Evolutionary conservation across 768 basidiomycete species (phyloP), one percentile per base, ranked within the genome.

Genomic region (Suillus plorans): DNA sequence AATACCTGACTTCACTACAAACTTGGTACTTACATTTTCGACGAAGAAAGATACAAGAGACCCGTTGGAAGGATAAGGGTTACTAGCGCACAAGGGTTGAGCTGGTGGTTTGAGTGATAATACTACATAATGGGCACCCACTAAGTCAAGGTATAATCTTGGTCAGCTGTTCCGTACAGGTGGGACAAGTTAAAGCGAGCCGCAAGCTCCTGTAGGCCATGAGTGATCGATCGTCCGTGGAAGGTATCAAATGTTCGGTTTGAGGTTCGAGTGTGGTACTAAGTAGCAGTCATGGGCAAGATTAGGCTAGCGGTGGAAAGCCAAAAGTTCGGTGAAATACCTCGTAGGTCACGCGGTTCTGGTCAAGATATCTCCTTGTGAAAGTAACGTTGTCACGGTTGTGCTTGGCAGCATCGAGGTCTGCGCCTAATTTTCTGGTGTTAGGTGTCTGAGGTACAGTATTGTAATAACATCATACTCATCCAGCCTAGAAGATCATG

Each of bases 301-400:
- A 34, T 57, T 37, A 22, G 34, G 34, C 37, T 20, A 5, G 13
- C 4, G 50, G 52, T 12, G 47, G 25, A n/a, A 10, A 44, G 59
- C 10, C 3, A 12, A 47, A 13, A 28, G 53, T 6, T 31, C 34
- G 31, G 1, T 6, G 25, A n/a, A 18, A 25, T 70, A 90, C 85
- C 77, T 93, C 85, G 63, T 87, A 92, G 16, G 89, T 89, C 31
- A 89, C 85, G 37, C 89, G 85, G 71, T 94, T 94, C 50, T 90
- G 85, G 69, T 94, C 92, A 22, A 95, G 78, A 73, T 95, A 94
- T 41, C 92, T 82, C 41, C 92, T 81, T 39, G 80, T 82, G 74
- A 92, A 89, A 0, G 83, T 82, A 55, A 92, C 75, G 69, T 87
- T 84, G 66, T 81, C 74, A 45, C 70, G 74, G 50, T 77, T 77